phyloP scores from a whole-genome alignment of 2,329 filamentous ascomycete genomes.

The Xylaria multiplex region DNA sequence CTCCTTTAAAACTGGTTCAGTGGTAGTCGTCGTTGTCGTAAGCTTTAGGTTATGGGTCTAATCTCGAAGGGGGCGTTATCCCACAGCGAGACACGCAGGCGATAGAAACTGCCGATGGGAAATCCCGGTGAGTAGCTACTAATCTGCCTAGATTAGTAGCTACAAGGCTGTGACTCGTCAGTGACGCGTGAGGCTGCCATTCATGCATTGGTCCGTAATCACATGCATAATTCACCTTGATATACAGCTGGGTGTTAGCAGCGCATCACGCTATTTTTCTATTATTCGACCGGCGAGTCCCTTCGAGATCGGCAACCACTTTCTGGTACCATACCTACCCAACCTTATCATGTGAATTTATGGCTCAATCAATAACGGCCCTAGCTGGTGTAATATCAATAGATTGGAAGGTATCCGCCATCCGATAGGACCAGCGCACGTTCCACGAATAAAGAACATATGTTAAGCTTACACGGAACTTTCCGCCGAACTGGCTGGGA shows the following conservation, averaged over 20 bases:
- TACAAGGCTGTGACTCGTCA: slow-evolving; percentile 16
- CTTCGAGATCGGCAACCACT: slow-evolving; percentile 6
- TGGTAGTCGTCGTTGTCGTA: slow-evolving; percentile 1
- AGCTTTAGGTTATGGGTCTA: slow-evolving; percentile 9
- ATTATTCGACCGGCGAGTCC: background rate
- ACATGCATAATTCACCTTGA: slow-evolving; percentile 5
- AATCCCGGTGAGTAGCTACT: slow-evolving; percentile 20
- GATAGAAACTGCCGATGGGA: slow-evolving; percentile 32
- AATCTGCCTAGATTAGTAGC: slow-evolving; percentile 34
- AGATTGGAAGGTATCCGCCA: slow-evolving; percentile 25
- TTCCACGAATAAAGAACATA: slow-evolving; percentile 8
- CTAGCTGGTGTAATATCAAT: slow-evolving; percentile 26
- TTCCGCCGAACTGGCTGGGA: background rate
- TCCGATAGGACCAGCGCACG: background rate
- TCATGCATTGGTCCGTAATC: slow-evolving; percentile 6
- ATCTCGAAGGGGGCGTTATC: slow-evolving; percentile 10
- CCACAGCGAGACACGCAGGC: background rate
- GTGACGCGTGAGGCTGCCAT: slow-evolving; percentile 22
- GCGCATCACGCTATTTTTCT: slow-evolving; percentile 6
- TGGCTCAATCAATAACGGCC: slow-evolving; percentile 18
- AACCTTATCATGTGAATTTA: slow-evolving; percentile 13
- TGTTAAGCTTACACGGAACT: slow-evolving; percentile 1
- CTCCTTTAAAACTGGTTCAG: slow-evolving; percentile 1
- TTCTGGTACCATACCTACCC: background rate
- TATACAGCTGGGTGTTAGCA: slow-evolving; percentile 14